A percentile compares a stretch with the other conserved stretches of the same genome.
Conservation (phyloP, 257 asterid species). For the Salvia rosmarinus region DNA sequence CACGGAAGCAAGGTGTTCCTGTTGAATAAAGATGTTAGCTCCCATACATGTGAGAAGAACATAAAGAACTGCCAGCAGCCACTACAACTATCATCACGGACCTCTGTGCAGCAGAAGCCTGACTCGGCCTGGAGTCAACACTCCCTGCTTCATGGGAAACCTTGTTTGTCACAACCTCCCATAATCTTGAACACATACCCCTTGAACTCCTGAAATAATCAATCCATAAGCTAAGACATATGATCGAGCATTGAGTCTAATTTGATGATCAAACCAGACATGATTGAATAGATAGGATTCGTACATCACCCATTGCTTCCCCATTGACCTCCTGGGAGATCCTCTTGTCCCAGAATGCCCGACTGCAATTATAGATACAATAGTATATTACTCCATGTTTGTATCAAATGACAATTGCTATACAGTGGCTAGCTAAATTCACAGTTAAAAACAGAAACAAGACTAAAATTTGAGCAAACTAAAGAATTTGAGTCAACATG, state of each 20-base stretch:
- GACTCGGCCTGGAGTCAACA: conserved; percentile 60
- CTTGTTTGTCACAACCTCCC: conserved; percentile 72
- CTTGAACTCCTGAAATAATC: conserved; percentile 52
- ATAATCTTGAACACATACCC: conserved; percentile 61
- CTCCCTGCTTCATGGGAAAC: conserved; percentile 70
- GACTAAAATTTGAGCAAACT: not conserved
- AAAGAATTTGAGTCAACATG: not conserved
- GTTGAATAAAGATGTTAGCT: not conserved
- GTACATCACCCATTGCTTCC: conserved; percentile 60
- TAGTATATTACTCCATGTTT: no score
- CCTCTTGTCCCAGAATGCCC: conserved; percentile 56
- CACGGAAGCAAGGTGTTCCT: conserved; percentile 83
- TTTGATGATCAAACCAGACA: not conserved
- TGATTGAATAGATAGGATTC: not conserved
- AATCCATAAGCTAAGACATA: not conserved
- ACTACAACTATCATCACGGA: not conserved
- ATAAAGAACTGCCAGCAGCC: not conserved
- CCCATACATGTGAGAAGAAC: not conserved
- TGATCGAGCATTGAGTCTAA: not conserved
- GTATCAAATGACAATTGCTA: no score
- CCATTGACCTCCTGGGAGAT: conserved; percentile 60
- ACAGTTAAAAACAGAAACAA: not conserved
- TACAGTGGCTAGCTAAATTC: not conserved
- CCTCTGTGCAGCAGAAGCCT: conserved; percentile 55
- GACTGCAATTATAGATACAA: conserved; percentile 38